Base-by-base conservation (phyloP, 331 rosid species). In the Quercus lobata region DNA sequence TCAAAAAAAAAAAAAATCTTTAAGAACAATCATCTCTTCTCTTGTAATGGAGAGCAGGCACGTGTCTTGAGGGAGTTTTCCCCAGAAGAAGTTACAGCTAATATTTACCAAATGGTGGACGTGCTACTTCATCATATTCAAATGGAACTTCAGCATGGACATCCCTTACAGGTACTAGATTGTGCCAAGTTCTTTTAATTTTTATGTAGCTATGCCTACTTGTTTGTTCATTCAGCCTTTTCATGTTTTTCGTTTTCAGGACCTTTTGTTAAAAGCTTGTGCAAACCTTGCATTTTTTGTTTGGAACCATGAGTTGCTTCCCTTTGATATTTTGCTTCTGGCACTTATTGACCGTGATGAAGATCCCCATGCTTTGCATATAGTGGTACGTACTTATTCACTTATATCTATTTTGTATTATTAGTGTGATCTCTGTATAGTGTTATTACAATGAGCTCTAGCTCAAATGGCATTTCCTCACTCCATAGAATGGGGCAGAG, bases 291-390 rank as follows among this genome's bases (percentile, higher is more conserved):
- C 85, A 76, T 96, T 88, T 83, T 96, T 91, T 77, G 89, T 93
- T 80, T 96, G 99, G 98, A 89, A 87, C 74, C 85, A 93, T 69
- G 99, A 96, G 87, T 88, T 96, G 82, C 97, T 96, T 86, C 99
- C 99, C 72, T 82, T 96, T 88, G 99, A 96, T 82, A 96, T 93
- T 85, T 83, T 96, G 88, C 97, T 93, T 81, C 81, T 96, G 73
- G 99, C 99, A 34, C 97, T 96, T 60, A 91, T 79, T 82, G 99
- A 96, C 80, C 99, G 99, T 56, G 99, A 96, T 75, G 98, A 96
- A 90, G 99, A 96, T 91, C 97, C 99, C 29, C 97, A 91, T 85
- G 94, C 99, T 72, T 87, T 96, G 85, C 98, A 82, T 69, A 90
- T 96, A 76, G 99, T 91, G 97, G 99, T 96, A 90, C 54, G 89